phyloP scores from a whole-genome alignment of 768 basidiomycete genomes.

The Boletus rufocinnamomeus region DNA sequence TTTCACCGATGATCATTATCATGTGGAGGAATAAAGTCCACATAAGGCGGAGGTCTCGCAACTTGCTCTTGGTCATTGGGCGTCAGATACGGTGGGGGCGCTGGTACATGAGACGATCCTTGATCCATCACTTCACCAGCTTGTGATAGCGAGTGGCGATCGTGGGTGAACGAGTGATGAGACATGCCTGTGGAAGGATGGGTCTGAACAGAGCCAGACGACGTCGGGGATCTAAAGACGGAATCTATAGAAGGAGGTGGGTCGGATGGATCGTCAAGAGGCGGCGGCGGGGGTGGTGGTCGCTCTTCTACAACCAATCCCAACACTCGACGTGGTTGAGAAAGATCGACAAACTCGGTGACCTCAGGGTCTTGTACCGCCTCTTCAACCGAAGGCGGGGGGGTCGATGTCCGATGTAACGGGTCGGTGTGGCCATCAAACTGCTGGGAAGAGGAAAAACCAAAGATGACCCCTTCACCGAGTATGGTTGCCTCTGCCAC shows the following conservation, averaged over 20 bases:
- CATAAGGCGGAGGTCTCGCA: slow-evolving; percentile 61
- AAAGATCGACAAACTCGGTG: slow-evolving; percentile 61
- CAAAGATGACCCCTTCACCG: slow-evolving; percentile 80
- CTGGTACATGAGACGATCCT: slow-evolving; percentile 50
- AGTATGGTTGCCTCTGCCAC: slow-evolving; percentile 42
- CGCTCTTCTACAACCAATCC: slow-evolving; percentile 55
- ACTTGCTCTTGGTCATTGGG: slow-evolving; percentile 53
- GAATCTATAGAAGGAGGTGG: slow-evolving; percentile 89
- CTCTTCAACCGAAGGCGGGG: slow-evolving; percentile 78
- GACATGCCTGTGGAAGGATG: slow-evolving; percentile 34
- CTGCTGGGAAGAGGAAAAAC: slow-evolving; percentile 68
- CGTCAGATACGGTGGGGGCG: slow-evolving; percentile 80
- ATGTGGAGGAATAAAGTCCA: slow-evolving; percentile 44
- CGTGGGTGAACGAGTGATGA: slow-evolving; percentile 32
- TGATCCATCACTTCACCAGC: slow-evolving; percentile 35
- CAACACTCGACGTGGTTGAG: slow-evolving; percentile 58
- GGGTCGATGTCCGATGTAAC: slow-evolving; percentile 61
- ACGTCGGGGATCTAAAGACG: slow-evolving; percentile 52
- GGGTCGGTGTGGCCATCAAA: slow-evolving; percentile 82
- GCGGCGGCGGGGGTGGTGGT: slow-evolving; percentile 78
- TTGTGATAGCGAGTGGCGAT: slow-evolving; percentile 37
- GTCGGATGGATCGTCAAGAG: slow-evolving; percentile 85
- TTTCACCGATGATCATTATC: slow-evolving; percentile 16
- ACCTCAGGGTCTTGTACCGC: slow-evolving; percentile 71
- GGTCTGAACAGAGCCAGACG: slow-evolving; percentile 18